Evolutionary conservation across 768 basidiomycete species (phyloP).

Genomic region (Sarcomyxa edulis): DNA sequence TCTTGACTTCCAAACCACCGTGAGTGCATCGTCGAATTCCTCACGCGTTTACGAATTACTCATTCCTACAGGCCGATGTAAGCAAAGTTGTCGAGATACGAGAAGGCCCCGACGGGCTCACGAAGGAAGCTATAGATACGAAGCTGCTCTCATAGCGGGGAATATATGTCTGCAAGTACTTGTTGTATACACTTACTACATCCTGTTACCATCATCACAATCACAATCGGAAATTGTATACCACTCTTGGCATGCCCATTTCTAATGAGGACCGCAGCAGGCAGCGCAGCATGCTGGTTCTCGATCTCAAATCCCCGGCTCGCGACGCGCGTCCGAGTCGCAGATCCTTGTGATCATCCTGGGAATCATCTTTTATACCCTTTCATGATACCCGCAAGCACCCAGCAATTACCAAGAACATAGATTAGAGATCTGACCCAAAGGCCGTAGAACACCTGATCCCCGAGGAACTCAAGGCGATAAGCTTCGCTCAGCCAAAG

Average conservation of each 20-base stretch:
- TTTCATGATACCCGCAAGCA: slow-evolving; percentile 60
- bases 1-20: slow-evolving; percentile 73
- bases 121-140: slow-evolving; percentile 63
- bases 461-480: slow-evolving; percentile 81
- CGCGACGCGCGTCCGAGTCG: too few species aligned
- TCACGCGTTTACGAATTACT: slow-evolving; percentile 1
- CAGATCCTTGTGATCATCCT: too few species aligned
- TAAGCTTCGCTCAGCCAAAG: slow-evolving; percentile 93
- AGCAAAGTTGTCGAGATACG: slow-evolving; percentile 77
- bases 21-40: slow-evolving; percentile 27
- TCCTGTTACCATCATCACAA: too few species aligned
- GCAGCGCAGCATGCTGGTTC: too few species aligned
- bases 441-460: slow-evolving; percentile 64
- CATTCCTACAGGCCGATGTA: slow-evolving; percentile 54
- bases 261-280: too few species aligned
- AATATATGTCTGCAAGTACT: too few species aligned
- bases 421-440: slow-evolving; percentile 81
- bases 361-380: slow-evolving; percentile 27
- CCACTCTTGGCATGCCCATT: too few species aligned
- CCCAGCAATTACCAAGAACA: slow-evolving; percentile 74
- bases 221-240: neutral
- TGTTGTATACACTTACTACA: too few species aligned
- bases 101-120: slow-evolving; percentile 79
- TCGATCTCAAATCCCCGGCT: too few species aligned
- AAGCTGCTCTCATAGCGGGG: slow-evolving; percentile 42